phyloP scores from a whole-genome alignment of 2,329 filamentous ascomycete genomes.

The Pseudonectria buxi region DNA sequence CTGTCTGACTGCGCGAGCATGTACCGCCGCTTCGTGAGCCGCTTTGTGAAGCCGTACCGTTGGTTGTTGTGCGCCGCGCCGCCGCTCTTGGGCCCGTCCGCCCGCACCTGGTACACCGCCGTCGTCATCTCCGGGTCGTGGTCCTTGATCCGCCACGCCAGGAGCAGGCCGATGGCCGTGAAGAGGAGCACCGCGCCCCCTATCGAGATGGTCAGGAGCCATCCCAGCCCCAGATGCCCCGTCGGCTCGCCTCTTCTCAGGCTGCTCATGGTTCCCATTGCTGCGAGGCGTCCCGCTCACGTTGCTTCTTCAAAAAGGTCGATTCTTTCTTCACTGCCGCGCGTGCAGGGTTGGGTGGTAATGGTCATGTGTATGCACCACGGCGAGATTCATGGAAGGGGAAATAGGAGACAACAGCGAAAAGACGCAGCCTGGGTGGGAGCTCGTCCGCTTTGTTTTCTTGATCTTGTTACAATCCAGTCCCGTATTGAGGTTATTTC shows the following conservation, averaged over 20 bases:
- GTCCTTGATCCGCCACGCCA: constrained; percentile 31
- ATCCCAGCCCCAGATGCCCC: constrained; percentile 26
- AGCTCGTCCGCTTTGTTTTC: constrained; percentile 17
- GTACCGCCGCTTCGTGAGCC: constrained; percentile 26
- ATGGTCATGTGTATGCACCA: neutral
- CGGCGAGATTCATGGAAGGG: constrained; percentile 5
- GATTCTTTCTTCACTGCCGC: constrained; percentile 7
- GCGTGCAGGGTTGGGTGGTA: neutral
- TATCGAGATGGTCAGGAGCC: constrained; percentile 40
- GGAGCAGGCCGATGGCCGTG: constrained; percentile 34
- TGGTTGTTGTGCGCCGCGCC: constrained; percentile 12
- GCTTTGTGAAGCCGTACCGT: constrained; percentile 16
- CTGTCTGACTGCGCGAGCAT: constrained; percentile 20
- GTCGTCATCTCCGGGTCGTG: constrained; percentile 11
- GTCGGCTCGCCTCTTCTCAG: constrained; percentile 6
- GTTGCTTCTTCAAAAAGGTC: constrained; percentile 2
- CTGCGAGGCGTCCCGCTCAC: constrained; percentile 9
- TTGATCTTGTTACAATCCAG: constrained; percentile 5
- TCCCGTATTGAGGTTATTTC: constrained; percentile 19
- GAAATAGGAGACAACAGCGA: constrained; percentile 8
- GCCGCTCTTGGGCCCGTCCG: constrained; percentile 11
- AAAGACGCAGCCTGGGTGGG: constrained; percentile 6
- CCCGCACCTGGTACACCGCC: constrained; percentile 24
- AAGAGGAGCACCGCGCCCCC: constrained; percentile 42
- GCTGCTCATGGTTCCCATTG: constrained; percentile 4